Evolutionary conservation across 2,329 filamentous ascomycete genomes (phyloP), one percentile per base, ranked within the genome.

Genomic region (Nemania serpens): DNA sequence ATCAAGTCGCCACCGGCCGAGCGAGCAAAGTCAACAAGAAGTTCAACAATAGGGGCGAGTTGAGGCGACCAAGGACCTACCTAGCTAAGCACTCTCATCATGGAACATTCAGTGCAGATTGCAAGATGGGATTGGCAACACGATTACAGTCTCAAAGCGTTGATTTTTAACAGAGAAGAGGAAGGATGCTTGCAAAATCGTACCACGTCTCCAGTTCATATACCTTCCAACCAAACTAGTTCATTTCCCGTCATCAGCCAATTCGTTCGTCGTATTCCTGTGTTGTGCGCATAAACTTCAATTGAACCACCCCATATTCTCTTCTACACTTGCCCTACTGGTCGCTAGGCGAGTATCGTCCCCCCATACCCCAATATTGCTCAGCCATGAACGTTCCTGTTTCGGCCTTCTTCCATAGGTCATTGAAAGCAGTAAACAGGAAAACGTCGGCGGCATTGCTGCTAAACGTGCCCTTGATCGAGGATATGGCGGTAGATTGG

Each of bases 361-460:
- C 71, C 50, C 69, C 69, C 69, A 90, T 85, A 34, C 91, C 92
- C 90, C 91, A 95, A 76, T 82, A 92, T 73, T 87, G 84, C 78
- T 96, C 92, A 2, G 90, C 85, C 60, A 85, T 83, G 74, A 88
- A 91, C 1, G 89, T 89, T 20, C 75, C 79, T 2, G 79, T 73
- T 55, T 78, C 82, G 66, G 90, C 83, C 42, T 78, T 73, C 81
- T 96, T 96, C 91, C 92, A 96, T 52, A 81, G 70, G 63, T 92
- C 89, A 75, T 96, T 89, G 78, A 88, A 94, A 3, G 90, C 88
- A 29, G 88, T 90, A 77, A 95, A 94, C 20, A 96, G 78, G 66
- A 93, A 83, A 45, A 94, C 70, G 56, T 86, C 75, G 2, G 73
- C 72, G 0, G 78, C 74, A 51, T 77, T 82, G 50, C 75, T 72